Percentiles rank a stretch among this genome's conserved stretches.
These are phyloP conservation scores for Oryza meyeriana DNA, from an alignment of 176 grass and related monocot species.

Conservation along the genomic window DNA sequence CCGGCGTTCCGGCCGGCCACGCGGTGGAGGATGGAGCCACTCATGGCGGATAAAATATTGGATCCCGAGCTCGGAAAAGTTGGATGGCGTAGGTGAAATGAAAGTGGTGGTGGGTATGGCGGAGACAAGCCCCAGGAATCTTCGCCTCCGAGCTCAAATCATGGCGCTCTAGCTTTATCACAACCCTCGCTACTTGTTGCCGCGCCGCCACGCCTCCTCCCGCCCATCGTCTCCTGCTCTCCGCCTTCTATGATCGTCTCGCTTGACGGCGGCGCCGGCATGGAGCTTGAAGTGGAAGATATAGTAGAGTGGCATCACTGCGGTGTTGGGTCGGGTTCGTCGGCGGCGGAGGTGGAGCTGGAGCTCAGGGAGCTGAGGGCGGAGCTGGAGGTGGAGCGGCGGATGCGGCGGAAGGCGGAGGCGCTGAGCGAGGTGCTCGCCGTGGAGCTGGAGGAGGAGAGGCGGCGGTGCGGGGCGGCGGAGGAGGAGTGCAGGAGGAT, in stretches of 20 bases:
- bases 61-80: constrained; percentile 35
- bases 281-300: constrained; percentile 1
- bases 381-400: constrained; percentile 65
- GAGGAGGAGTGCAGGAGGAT: constrained; percentile 41
- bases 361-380: constrained; percentile 38
- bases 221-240: not conserved
- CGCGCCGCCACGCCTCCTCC: not conserved
- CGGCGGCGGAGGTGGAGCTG: constrained; percentile 28
- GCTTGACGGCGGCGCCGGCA: not conserved
- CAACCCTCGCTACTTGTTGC: constrained; percentile 49
- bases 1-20: not conserved
- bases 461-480: constrained; percentile 39
- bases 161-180: constrained; percentile 58
- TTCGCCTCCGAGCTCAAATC: constrained; percentile 21
- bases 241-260: constrained; percentile 37
- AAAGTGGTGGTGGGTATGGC: constrained; percentile 31
- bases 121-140: constrained; percentile 36
- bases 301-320: not conserved
- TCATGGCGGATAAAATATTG: constrained; percentile 14
- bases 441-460: constrained; percentile 61
- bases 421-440: constrained; percentile 45
- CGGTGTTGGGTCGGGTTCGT: not conserved
- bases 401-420: constrained; percentile 62
- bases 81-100: constrained; percentile 8
- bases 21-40: not conserved